Evolutionary conservation across 257 asterid genomes (phyloP).

Genomic region (Solanum clarkiae): DNA sequence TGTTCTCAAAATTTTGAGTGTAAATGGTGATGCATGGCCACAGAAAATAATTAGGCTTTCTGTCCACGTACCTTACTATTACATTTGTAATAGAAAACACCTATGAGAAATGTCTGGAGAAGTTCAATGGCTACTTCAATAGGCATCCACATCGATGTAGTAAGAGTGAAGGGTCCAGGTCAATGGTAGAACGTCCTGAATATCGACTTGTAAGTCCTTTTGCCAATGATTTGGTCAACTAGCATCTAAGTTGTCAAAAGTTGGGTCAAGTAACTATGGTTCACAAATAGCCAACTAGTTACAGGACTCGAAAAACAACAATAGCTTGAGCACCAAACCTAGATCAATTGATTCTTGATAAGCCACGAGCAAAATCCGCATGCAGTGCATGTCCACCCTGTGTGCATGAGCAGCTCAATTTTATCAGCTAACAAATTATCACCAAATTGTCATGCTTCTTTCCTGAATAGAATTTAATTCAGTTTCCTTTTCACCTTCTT

Average conservation of each 20-base stretch:
- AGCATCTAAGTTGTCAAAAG: neutral
- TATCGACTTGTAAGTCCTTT: neutral
- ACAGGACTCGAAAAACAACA: neutral
- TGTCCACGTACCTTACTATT: too few relatives aligned
- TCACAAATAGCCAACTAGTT: neutral
- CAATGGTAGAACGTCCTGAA: neutral
- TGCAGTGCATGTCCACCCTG: conserved; percentile 87
- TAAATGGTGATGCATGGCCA: too few relatives aligned
- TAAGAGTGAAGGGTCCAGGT: neutral
- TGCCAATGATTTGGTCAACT: neutral
- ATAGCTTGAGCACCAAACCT: neutral
- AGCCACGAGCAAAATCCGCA: conserved; percentile 45
- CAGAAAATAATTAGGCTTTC: too few relatives aligned
- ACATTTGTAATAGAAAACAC: too few relatives aligned
- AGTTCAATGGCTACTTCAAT: neutral
- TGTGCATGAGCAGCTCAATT: neutral
- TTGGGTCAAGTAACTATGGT: neutral
- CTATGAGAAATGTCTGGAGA: neutral
- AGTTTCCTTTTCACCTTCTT: neutral
- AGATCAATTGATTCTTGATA: conserved; percentile 15
- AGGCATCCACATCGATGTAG: neutral
- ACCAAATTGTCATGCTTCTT: neutral
- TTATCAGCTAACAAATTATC: neutral
- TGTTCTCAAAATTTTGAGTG: too few relatives aligned
- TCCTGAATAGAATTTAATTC: neutral